Percentiles rank a stretch among this genome's conserved stretches.
Conservation (phyloP, 768 basidiomycete species). For the Pholiota molesta region DNA sequence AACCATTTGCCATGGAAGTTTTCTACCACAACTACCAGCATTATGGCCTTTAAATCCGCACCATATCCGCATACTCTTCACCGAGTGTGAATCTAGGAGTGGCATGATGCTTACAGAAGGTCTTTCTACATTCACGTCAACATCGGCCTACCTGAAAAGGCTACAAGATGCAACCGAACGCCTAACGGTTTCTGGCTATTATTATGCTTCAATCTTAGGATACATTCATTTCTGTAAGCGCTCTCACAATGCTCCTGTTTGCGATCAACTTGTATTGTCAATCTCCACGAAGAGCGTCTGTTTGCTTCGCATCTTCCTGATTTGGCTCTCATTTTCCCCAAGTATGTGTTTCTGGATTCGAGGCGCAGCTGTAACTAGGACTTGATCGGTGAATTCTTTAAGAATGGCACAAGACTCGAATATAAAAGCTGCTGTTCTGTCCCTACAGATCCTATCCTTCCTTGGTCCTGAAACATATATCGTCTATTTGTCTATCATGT, state of each 20-base stretch:
- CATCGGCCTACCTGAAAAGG: background rate
- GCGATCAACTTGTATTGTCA: background rate
- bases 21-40: constrained; percentile 9
- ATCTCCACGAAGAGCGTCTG: background rate
- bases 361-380: background rate
- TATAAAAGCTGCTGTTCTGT: background rate
- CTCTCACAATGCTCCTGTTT: constrained; percentile 8
- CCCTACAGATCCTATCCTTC: background rate
- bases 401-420: background rate
- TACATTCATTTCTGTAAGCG: background rate
- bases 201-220: background rate
- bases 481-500: constrained; percentile 8
- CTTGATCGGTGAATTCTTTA: background rate
- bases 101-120: background rate
- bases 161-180: background rate
- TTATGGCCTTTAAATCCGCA: constrained; percentile 30
- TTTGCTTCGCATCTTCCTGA: background rate
- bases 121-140: background rate
- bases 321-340: background rate
- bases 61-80: constrained; percentile 25
- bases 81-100: constrained; percentile 4
- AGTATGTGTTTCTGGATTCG: background rate
- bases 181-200: background rate
- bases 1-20: background rate
- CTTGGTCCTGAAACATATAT: background rate